Base-by-base conservation (phyloP, 352 stramenopile genomes). In the Globisporangium canariense region DNA sequence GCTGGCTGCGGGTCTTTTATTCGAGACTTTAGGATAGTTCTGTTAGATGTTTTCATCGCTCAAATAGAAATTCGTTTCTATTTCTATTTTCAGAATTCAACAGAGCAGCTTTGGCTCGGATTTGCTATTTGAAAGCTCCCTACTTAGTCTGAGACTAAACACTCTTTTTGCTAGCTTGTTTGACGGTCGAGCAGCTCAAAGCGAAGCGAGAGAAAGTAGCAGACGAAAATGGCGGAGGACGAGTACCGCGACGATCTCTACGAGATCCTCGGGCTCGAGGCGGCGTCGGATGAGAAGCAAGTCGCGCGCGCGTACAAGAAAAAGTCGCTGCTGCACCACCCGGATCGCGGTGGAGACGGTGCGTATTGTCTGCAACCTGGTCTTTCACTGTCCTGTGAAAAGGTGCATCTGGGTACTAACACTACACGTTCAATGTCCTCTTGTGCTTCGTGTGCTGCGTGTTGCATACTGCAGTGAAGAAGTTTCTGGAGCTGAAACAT, bases 271-370 rank as follows among this genome's bases (percentile, higher is more conserved):
- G 86, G 83, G 10, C 76, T 95, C 46, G 84, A 91, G 40, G 63
- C 75, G 53, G 83, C 79, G 46, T 71, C 77, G 7, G 76, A 90
- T 58, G 78, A 84, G 66, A 81, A 86, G 45, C 74, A 88, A 36
- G 78, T 95, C 18, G 78, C 81, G n/a, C 81, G 81, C 58, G 86
- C 86, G 1, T 95, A 93, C 68, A 93, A 90, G 69, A 91, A 91
- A 72, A 88, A 86, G 70, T 91, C 81, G 8, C 79, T 93, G 25
- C 49, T 83, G 45, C 81, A 93, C 34, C 86, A 95, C 54, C 86
- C 86, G 13, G 86, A 95, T 60, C 86, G 85, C 50, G 84, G 86
- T 14, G 86, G 86, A 57, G 83, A 95, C 51, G 83, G 85, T 94
- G 70, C 60, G 68, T 61, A 41, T 11, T 57, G 8, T 20, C 18